Percentiles rank a stretch among this genome's conserved stretches.
These are phyloP conservation scores for Metschnikowia continentalis DNA, from an alignment of 805 yeast species.

Conservation along the genomic window DNA sequence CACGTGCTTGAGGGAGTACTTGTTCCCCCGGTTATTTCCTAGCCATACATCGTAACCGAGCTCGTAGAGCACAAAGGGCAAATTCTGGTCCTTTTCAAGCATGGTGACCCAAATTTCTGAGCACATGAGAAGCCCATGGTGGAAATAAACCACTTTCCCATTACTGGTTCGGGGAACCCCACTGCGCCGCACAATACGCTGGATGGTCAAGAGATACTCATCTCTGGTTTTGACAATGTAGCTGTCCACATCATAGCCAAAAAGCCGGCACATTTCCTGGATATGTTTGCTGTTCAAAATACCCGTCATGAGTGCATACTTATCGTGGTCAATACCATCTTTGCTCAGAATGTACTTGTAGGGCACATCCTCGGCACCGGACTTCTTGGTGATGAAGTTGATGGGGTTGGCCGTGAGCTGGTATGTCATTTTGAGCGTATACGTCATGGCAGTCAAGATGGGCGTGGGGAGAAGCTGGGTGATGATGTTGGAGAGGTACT, in stretches of 20 bases:
- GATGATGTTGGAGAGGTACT: constrained; percentile 42
- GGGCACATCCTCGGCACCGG: constrained; percentile 9
- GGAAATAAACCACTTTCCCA: constrained; percentile 66
- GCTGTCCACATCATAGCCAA: constrained; percentile 69
- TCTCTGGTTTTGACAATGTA: constrained; percentile 76
- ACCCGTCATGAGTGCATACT: constrained; percentile 29
- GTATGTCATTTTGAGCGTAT: constrained; percentile 25
- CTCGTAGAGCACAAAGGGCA: constrained; percentile 76
- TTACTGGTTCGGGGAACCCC: constrained; percentile 5
- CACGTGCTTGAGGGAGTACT: constrained; percentile 79
- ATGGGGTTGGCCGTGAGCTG: constrained; percentile 26
- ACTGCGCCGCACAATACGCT: constrained; percentile 48
- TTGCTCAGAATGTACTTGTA: constrained; percentile 25
- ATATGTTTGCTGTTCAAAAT: constrained; percentile 50
- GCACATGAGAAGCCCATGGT: constrained; percentile 88
- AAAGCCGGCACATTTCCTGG: constrained; percentile 60
- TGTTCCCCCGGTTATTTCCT: constrained; percentile 91
- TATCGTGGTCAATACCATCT: constrained; percentile 17
- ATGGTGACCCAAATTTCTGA: constrained; percentile 69
- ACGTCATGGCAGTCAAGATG: constrained; percentile 35
- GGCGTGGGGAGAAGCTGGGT: constrained; percentile 44
- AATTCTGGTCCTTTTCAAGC: constrained; percentile 35
- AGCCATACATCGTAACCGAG: constrained; percentile 92
- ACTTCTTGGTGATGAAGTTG: constrained; percentile 16
- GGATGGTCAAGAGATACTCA: constrained; percentile 70